Evolutionary conservation across 257 asterid genomes (phyloP), one percentile per base, ranked within the genome.

Genomic region (Solanum gracilifrons): DNA sequence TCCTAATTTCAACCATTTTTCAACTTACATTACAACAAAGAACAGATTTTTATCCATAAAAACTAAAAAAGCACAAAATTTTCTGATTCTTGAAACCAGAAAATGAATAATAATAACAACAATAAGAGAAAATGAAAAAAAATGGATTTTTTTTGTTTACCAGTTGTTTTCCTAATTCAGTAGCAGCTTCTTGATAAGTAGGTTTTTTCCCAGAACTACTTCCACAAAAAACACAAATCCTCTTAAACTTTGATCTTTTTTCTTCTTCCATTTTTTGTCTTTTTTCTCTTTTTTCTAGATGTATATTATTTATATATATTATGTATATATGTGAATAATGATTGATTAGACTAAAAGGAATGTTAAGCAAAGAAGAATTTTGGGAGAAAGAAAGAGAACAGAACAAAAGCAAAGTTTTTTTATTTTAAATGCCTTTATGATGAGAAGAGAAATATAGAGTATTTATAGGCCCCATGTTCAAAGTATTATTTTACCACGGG

Each of bases 221-320:
- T 16, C 98, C 98, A 37, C 98, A 96, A 88, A 92, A 96, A 9
- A 96, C 98, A 91, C 99, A 96, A 4, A 96, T 94, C 79, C 95
- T 92, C 29, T 87, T 92, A 89, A 96, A 96, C 87, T 93, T 93
- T 75, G 99, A 96, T 72, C 60, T 88, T 36, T 37, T 89, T 79
- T 88, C 94, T 23, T 74, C 93, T 86, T 86, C 98, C 98, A 95
- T 95, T 80, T 48, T 79, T 27, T 71, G 31, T 48, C 76, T 85
- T 27, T 32, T 36, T 37, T 31, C 12, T 3, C n/a, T n/a, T 41
- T 36, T 88, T 13, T 88, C 37, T 64, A 13, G 21, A 16, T 71
- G 33, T 68, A 69, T 29, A 69, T 13, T 29, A 15, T 31, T 4
- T 71, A 11, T 23, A 5, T 36, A 37, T 77, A 7, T 37, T 77